These are phyloP conservation scores for Erysimum cheiranthoides DNA, from an alignment of 345 rosid genomes.

Conservation along the genomic window DNA sequence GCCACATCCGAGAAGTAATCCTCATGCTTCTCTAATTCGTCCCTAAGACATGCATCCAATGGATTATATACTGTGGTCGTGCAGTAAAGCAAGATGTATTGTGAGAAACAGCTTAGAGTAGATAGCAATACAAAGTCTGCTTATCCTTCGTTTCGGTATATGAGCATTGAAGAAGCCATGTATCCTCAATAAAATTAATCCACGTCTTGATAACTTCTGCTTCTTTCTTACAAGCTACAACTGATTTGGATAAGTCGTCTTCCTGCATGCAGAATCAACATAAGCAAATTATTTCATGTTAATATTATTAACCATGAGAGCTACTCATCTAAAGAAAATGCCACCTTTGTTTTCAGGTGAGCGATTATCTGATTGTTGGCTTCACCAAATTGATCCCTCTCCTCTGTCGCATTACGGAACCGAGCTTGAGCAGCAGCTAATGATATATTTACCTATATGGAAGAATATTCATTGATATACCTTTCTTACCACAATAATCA, in stretches of 20 bases:
- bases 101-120: slow-evolving; percentile 37
- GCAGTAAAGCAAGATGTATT: slow-evolving; percentile 21
- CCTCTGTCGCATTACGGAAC: slow-evolving; percentile 77
- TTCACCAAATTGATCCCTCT: slow-evolving; percentile 93
- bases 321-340: slow-evolving; percentile 10
- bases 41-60: slow-evolving; percentile 53
- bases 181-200: slow-evolving; percentile 92
- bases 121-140: slow-evolving; percentile 67
- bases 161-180: slow-evolving; percentile 81
- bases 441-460: slow-evolving; percentile 76
- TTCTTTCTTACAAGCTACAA: slow-evolving; percentile 76
- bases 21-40: slow-evolving; percentile 86
- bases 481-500: slow-evolving; percentile 9
- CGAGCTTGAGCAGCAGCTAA: slow-evolving; percentile 92
- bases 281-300: slow-evolving; percentile 26
- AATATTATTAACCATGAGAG: slow-evolving; percentile 21
- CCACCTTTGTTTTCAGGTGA: slow-evolving; percentile 85
- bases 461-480: slow-evolving; percentile 32
- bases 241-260: slow-evolving; percentile 82
- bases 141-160: slow-evolving; percentile 73
- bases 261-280: slow-evolving; percentile 59
- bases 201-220: slow-evolving; percentile 82
- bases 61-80: slow-evolving; percentile 17
- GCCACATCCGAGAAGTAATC: slow-evolving; percentile 74
- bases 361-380: slow-evolving; percentile 87